These are phyloP conservation scores for Ogataea pilisensis DNA, from an alignment of 805 yeast genomes.

Conservation along the genomic window DNA sequence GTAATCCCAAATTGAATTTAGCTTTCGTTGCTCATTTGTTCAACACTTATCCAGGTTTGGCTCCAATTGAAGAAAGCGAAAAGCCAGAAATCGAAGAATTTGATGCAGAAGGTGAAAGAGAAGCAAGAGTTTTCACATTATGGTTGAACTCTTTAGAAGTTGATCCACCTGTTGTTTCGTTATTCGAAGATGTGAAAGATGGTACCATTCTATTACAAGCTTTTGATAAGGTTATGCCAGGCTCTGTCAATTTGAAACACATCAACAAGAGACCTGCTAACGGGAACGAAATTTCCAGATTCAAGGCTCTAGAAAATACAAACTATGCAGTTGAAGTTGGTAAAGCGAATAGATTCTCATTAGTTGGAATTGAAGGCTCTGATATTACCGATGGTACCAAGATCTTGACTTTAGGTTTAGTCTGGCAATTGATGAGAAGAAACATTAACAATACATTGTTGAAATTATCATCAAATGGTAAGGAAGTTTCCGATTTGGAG, in stretches of 20 bases:
- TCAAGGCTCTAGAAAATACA: constrained; percentile 96
- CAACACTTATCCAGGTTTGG: constrained; percentile 95
- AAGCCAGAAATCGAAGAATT: constrained; percentile 94
- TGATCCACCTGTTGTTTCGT: constrained; percentile 85
- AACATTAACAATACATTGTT: constrained; percentile 84
- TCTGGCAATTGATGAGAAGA: constrained; percentile 98
- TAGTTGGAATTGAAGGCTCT: constrained; percentile 97
- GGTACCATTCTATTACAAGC: constrained; percentile 89
- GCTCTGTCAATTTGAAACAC: constrained; percentile 72
- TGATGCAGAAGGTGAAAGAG: constrained; percentile 99
- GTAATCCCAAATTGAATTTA: constrained; percentile 92
- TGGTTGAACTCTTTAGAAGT: constrained; percentile 98
- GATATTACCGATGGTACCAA: constrained; percentile 94
- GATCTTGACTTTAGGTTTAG: constrained; percentile 83
- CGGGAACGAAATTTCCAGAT: constrained; percentile 76
- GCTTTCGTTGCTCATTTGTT: constrained; percentile 97
- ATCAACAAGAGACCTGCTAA: constrained; percentile 79
- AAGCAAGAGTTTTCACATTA: constrained; percentile 95
- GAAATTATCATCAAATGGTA: constrained; percentile 65
- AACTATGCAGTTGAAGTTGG: constrained; percentile 98
- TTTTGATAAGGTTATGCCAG: constrained; percentile 92
- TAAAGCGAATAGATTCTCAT: constrained; percentile 83
- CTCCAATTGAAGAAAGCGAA: constrained; percentile 88
- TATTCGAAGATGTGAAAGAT: constrained; percentile 93
- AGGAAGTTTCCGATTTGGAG: constrained; percentile 76